Conservation (phyloP, 179 eudicot genomes). For the Carnegiea gigantea region DNA sequence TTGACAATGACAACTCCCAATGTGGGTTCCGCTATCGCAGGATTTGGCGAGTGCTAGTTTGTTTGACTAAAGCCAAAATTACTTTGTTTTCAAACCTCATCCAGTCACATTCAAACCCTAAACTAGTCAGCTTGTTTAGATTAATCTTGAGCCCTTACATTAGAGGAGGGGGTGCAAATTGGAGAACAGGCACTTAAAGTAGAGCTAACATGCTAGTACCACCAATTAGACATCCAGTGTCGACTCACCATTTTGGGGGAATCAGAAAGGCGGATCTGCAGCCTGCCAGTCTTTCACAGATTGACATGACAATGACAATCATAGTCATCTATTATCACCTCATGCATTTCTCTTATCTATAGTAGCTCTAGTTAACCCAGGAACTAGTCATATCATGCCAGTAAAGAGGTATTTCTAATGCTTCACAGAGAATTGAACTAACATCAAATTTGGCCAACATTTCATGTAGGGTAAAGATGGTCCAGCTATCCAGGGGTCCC, state of each 20-base stretch:
- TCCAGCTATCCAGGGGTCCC: not conserved
- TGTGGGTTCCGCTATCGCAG: too few species aligned
- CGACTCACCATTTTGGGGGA: not conserved
- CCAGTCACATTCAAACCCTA: not conserved
- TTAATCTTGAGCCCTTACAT: not conserved
- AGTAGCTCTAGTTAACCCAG: not conserved
- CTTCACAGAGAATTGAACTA: not conserved
- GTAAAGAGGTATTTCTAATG: not conserved
- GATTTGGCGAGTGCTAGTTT: too few species aligned
- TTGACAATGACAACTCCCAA: too few species aligned
- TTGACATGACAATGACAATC: not conserved
- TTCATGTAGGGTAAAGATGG: not conserved
- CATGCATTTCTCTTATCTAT: not conserved
- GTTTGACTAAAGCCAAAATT: too few species aligned
- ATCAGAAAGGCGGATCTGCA: not conserved
- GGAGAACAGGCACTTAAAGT: not conserved
- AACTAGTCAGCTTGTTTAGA: not conserved
- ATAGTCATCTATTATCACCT: not conserved
- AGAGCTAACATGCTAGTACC: not conserved
- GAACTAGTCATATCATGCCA: not conserved
- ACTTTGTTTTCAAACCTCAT: not conserved
- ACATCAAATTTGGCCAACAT: not conserved
- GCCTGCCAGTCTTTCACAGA: not conserved
- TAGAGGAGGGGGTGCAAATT: not conserved
- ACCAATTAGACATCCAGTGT: not conserved